Percentiles rank a stretch among this genome's conserved stretches.
These are phyloP conservation scores for Cantharellus cinnabarinus DNA, from an alignment of 768 basidiomycete genomes.

Conservation along the genomic window DNA sequence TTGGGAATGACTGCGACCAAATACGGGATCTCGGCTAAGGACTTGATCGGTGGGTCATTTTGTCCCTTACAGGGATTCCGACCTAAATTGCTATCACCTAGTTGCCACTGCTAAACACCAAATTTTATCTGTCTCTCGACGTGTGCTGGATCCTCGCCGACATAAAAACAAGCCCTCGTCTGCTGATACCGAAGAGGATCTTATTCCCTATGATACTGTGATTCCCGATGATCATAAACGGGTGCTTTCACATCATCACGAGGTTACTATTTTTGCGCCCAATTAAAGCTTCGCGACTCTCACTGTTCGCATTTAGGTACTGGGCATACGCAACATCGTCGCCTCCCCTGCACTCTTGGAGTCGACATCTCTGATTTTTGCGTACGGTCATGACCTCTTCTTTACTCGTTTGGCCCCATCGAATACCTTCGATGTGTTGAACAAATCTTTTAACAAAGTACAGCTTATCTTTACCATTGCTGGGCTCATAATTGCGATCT, in stretches of 20 bases:
- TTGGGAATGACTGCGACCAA: conserved; percentile 63
- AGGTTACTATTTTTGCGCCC: conserved; percentile 19
- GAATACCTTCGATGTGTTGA: conserved; percentile 80
- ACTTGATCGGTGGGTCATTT: conserved; percentile 55
- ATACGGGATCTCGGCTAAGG: conserved; percentile 72
- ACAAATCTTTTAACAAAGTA: conserved; percentile 78
- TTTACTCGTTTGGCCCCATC: conserved; percentile 68
- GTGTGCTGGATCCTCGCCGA: conserved; percentile 64
- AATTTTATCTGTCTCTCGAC: conserved; percentile 51
- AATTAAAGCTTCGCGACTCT: neutral
- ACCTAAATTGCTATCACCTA: conserved; percentile 14
- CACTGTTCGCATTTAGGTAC: conserved; percentile 27
- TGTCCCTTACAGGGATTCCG: neutral
- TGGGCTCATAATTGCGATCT: conserved; percentile 52
- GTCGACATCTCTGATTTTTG: conserved; percentile 76
- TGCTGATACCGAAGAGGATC: conserved; percentile 66
- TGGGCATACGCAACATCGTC: conserved; percentile 43
- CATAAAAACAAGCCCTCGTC: conserved; percentile 55
- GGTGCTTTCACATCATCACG: conserved; percentile 34
- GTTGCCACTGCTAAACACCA: conserved; percentile 61
- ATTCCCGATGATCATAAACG: conserved; percentile 45
- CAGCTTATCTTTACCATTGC: conserved; percentile 71
- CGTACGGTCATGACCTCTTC: conserved; percentile 80
- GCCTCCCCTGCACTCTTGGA: conserved; percentile 75
- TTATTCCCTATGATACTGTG: conserved; percentile 68